Evolutionary conservation across 805 yeast genomes (phyloP).

Genomic region (Lipomyces yamadae): DNA sequence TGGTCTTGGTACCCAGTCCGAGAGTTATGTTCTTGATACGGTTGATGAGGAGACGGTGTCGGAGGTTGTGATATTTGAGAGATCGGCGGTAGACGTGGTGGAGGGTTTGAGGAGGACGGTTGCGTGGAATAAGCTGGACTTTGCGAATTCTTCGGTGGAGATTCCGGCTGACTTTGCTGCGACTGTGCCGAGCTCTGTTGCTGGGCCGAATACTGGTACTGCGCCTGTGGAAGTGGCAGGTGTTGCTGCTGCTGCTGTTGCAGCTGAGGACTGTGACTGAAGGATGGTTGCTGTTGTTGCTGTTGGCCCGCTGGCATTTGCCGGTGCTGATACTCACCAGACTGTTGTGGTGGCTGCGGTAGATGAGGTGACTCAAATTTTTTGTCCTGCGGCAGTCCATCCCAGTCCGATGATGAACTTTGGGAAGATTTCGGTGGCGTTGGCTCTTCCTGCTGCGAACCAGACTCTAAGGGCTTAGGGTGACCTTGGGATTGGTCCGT

Average conservation of each 20-base stretch:
- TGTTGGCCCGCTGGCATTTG: slow-evolving; percentile 5
- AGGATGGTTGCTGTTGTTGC: slow-evolving; percentile 11
- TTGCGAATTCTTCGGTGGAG: slow-evolving; percentile 6
- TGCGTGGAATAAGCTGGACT: slow-evolving; percentile 6
- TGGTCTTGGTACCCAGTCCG: slow-evolving; percentile 7
- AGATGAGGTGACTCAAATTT: slow-evolving; percentile 9
- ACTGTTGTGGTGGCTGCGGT: slow-evolving; percentile 10
- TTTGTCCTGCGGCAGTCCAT: slow-evolving; percentile 2
- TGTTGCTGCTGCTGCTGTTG: slow-evolving; percentile 6
- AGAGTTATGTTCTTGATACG: slow-evolving; percentile 7
- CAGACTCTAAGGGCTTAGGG: neutral
- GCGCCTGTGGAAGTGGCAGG: neutral
- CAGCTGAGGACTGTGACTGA: neutral
- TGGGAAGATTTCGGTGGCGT: slow-evolving; percentile 11
- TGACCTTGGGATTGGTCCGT: neutral
- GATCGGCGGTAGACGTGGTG: slow-evolving; percentile 28
- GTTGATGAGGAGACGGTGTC: slow-evolving; percentile 8
- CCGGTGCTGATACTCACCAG: slow-evolving; percentile 2
- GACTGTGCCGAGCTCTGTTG: slow-evolving; percentile 11
- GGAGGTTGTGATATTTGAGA: slow-evolving; percentile 27
- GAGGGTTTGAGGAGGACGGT: neutral
- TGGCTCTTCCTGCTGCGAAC: slow-evolving; percentile 16
- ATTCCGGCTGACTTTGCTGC: slow-evolving; percentile 9
- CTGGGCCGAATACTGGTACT: slow-evolving; percentile 5
- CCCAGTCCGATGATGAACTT: slow-evolving; percentile 8